phyloP scores from a whole-genome alignment of 805 yeast genomes.

The Hanseniaspora lindneri region DNA sequence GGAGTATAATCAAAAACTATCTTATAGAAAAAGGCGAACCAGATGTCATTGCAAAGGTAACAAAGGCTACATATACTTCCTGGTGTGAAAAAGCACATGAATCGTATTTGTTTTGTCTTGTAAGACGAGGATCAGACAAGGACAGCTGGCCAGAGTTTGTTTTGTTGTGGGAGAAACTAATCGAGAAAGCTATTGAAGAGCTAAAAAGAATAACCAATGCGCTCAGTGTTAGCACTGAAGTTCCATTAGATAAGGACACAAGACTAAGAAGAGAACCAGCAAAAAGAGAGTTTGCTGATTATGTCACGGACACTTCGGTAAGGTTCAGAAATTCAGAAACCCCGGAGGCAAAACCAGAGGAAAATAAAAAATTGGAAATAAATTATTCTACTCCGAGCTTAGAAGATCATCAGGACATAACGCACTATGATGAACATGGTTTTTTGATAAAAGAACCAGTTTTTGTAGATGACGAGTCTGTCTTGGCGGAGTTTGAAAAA shows the following conservation, averaged over 20 bases:
- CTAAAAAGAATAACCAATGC: background rate
- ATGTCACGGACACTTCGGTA: background rate
- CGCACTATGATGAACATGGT: too few species aligned
- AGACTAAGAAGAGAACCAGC: background rate
- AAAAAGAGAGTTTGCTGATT: background rate
- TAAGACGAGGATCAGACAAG: background rate
- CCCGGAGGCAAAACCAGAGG: too few species aligned
- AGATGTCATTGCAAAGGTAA: background rate
- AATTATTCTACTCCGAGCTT: too few species aligned
- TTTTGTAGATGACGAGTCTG: too few species aligned
- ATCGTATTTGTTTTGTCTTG: background rate
- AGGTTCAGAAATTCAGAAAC: background rate
- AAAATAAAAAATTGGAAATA: too few species aligned
- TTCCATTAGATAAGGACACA: too few species aligned
- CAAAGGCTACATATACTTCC: background rate
- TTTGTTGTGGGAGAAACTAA: background rate
- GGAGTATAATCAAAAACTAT: background rate
- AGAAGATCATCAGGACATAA: too few species aligned
- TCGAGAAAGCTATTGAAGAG: background rate
- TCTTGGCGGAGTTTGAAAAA: too few species aligned
- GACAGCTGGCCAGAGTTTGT: background rate
- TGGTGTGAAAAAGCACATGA: conserved; percentile 3
- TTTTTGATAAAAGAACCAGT: too few species aligned
- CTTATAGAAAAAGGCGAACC: background rate
- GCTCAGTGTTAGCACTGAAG: too few species aligned